A percentile compares a stretch with the other conserved stretches of the same genome.
Evolutionary conservation across 306 rosid genomes (phyloP).

Genomic region (Styphnolobium japonicum): DNA sequence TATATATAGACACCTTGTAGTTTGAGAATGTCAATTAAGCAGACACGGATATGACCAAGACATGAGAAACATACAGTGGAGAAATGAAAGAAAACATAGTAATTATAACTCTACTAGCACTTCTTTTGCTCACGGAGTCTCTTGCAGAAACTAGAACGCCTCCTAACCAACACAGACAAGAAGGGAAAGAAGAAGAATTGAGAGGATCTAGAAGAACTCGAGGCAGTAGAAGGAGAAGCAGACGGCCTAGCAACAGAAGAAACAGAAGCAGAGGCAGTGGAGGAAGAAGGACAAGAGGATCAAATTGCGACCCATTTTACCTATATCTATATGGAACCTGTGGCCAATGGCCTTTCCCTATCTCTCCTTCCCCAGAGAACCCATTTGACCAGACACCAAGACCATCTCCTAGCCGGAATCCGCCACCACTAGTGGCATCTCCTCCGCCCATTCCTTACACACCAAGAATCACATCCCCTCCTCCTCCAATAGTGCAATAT

Average conservation of each 20-base stretch:
- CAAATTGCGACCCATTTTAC: constrained; percentile 60
- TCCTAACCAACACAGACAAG: constrained; percentile 2
- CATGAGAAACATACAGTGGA: neutral
- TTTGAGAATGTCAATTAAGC: neutral
- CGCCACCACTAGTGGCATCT: constrained; percentile 26
- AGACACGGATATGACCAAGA: neutral
- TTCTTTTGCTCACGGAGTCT: constrained; percentile 41
- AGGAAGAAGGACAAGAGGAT: constrained; percentile 23
- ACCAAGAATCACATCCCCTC: too few species aligned
- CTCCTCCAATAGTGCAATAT: neutral
- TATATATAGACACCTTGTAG: neutral
- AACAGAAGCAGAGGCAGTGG: constrained; percentile 15
- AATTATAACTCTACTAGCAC: constrained; percentile 25
- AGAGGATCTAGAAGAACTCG: neutral
- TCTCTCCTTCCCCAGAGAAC: constrained; percentile 57
- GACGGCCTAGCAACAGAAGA: too few species aligned
- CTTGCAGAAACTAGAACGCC: constrained; percentile 32
- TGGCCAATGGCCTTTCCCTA: constrained; percentile 74
- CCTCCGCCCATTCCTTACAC: constrained; percentile 31
- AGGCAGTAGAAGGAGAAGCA: too few species aligned
- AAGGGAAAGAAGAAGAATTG: constrained; percentile 31
- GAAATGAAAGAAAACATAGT: constrained; percentile 52
- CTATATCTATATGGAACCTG: constrained; percentile 48
- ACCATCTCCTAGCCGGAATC: constrained; percentile 18
- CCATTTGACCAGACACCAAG: constrained; percentile 53